Percentiles rank a stretch among this genome's conserved stretches.
Conservation (phyloP, 2,329 filamentous ascomycete genomes). For the Triangularia setosa region DNA sequence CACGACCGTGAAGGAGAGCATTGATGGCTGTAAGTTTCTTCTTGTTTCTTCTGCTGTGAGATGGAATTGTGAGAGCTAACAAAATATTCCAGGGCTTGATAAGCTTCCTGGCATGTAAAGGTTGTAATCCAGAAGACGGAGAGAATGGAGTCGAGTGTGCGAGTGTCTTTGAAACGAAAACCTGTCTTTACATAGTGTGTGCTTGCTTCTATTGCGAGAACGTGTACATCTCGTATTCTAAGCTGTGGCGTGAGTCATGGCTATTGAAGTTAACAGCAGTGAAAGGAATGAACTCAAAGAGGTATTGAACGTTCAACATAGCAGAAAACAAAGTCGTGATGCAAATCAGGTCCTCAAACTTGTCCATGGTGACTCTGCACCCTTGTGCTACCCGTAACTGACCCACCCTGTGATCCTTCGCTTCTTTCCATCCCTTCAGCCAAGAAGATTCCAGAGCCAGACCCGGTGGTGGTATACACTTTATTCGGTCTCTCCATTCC, state of each 20-base stretch:
- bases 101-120: constrained; percentile 5
- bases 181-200: not conserved
- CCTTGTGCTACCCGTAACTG: not conserved
- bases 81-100: not conserved
- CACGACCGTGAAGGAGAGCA: constrained; percentile 29
- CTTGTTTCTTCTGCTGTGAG: not conserved
- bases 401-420: not conserved
- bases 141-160: not conserved
- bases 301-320: not conserved
- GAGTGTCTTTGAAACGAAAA: not conserved
- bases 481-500: not conserved
- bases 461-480: not conserved
- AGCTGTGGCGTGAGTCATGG: not conserved
- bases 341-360: not conserved
- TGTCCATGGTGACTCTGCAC: not conserved
- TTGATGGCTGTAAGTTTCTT: constrained; percentile 31
- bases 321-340: not conserved
- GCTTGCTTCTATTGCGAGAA: not conserved
- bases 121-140: not conserved
- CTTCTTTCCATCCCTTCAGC: not conserved
- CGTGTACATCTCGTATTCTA: not conserved
- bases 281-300: not conserved
- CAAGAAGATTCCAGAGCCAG: not conserved
- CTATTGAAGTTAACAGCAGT: not conserved
- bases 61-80: not conserved